Percentiles rank a stretch among this genome's conserved stretches.
Conservation (phyloP, 2,329 filamentous ascomycete species). For the Penicillium sp. region DNA sequence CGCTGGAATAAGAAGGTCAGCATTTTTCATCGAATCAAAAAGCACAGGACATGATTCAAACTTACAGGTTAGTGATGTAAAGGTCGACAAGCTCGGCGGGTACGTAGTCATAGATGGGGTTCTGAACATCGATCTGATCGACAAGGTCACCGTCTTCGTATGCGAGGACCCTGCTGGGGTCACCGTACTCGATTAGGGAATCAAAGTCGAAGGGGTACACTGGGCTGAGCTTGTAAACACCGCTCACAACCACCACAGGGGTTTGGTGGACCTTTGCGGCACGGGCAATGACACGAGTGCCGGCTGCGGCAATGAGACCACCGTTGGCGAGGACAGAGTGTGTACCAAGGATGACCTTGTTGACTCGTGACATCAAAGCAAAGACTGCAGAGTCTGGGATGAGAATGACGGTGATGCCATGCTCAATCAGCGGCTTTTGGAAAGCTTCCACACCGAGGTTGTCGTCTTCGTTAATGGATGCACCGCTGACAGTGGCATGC, state of each 20-base stretch:
- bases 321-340: conserved; percentile 88
- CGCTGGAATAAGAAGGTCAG: conserved; percentile 42
- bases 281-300: conserved; percentile 79
- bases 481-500: conserved; percentile 63
- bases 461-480: conserved; percentile 52
- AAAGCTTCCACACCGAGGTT: conserved; percentile 55
- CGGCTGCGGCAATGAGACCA: conserved; percentile 78
- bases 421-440: conserved; percentile 74
- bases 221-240: conserved; percentile 91
- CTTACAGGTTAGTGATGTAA: conserved; percentile 77
- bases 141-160: conserved; percentile 81
- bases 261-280: conserved; percentile 81
- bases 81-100: conserved; percentile 66
- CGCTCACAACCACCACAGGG: conserved; percentile 84
- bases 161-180: conserved; percentile 72
- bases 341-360: conserved; percentile 90
- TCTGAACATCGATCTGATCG: conserved; percentile 74
- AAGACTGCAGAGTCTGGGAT: conserved; percentile 84
- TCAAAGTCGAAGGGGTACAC: conserved; percentile 83
- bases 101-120: conserved; percentile 80
- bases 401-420: conserved; percentile 79
- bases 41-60: conserved; percentile 20
- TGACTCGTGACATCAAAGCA: conserved; percentile 91
- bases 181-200: conserved; percentile 81
- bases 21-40: neutral